Evolutionary conservation across 1,139 yeast genomes (phyloP).

Genomic region (Scheffersomyces quercinus): DNA sequence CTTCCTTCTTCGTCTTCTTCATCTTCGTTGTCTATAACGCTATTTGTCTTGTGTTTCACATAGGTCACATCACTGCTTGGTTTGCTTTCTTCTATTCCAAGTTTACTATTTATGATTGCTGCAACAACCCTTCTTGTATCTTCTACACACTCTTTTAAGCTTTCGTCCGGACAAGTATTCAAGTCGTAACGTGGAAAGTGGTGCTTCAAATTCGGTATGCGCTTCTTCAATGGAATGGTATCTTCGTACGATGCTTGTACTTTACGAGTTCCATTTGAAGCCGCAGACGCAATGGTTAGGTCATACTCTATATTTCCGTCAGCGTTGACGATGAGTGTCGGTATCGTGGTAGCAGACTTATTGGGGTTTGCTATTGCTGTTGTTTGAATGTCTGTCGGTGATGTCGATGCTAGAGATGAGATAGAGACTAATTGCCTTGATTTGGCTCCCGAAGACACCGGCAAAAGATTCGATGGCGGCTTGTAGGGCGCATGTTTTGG

Average conservation of each 20-base stretch:
- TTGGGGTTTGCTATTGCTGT: background rate
- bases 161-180: conserved; percentile 30
- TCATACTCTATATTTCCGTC: conserved; percentile 33
- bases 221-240: conserved; percentile 42
- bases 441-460: too few species aligned
- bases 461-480: conserved; percentile 1
- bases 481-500: conserved; percentile 27
- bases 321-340: conserved; percentile 23
- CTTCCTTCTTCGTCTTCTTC: conserved; percentile 13
- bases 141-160: conserved; percentile 23
- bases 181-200: conserved; percentile 37
- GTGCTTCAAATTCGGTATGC: conserved; percentile 42
- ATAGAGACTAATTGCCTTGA: too few species aligned
- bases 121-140: conserved; percentile 31
- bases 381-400: background rate
- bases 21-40: conserved; percentile 8
- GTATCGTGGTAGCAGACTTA: background rate
- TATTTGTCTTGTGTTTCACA: conserved; percentile 22
- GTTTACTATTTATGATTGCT: conserved; percentile 19
- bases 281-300: conserved; percentile 24
- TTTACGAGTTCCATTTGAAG: conserved; percentile 6
- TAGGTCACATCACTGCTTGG: conserved; percentile 15
- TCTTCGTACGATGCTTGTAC: conserved; percentile 36
- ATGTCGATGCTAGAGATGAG: background rate
- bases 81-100: conserved; percentile 15